Evolutionary conservation across 176 grass and related monocot species (phyloP), one percentile per base, ranked within the genome.

Genomic region (Aegilops speltoides): DNA sequence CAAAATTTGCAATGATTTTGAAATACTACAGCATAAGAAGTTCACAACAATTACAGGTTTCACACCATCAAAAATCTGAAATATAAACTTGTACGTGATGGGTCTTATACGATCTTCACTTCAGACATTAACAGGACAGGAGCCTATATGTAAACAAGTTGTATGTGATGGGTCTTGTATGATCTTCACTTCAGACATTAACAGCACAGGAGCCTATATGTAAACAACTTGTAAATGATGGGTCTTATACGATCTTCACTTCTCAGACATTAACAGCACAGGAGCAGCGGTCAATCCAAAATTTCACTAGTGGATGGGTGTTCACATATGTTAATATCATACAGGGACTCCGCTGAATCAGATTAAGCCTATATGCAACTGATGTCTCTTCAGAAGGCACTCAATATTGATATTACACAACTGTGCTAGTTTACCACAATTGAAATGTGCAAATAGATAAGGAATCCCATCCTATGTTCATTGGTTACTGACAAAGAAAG

Each of bases 321-420:
- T 19, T 17, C 50, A 54, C 50, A 54, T 54, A 7, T 54, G 50
- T 54, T 54, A 54, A 54, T 54, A n/a, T 15, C 43, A 24, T 48
- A 41, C 48, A 74, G 13, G 13, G 7, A 25, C 38, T 46, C 5
- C 12, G 22, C 13, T 43, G 56, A 59, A 22, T 59, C 19, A 59
- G 17, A 80, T 46, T 46, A 24, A 31, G 19, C 37, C 37, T 48
- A 11, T 48, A 22, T 45, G 23, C 16, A 34, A 64, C 15, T 7
- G 7, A 48, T 46, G 11, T 65, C 74, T 65, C 40, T 46, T 74
- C 14, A 37, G 20, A 16, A 46, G 23, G 59, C 38, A 73, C 59
- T 22, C 56, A 15, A 61, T 83, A 80, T 38, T 59, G n/a, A 7
- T 63, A 24, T 79, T 79, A 23, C 37, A 86, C 7, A 13, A 81